Conservation (phyloP, 2,329 filamentous ascomycete species). For the Lizonia empirigonia region DNA sequence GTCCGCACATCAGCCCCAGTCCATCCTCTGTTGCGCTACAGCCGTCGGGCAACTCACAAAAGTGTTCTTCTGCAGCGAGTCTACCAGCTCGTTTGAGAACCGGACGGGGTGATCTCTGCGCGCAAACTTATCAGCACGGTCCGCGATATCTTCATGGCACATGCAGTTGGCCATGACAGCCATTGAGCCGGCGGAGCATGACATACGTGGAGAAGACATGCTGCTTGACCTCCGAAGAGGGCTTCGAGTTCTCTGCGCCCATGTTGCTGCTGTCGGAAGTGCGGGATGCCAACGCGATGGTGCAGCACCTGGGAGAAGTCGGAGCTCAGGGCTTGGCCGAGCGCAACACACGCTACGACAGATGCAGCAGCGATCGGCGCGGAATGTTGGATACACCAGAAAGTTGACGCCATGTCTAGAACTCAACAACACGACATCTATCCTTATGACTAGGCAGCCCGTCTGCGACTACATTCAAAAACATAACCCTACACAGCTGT, state of each 20-base stretch:
- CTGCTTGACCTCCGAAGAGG: conserved; percentile 58
- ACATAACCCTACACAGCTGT: neutral
- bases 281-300: conserved; percentile 32
- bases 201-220: conserved; percentile 68
- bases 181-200: conserved; percentile 26
- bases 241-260: conserved; percentile 68
- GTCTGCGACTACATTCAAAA: neutral
- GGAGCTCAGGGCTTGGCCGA: conserved; percentile 38
- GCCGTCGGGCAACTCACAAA: conserved; percentile 67
- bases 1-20: conserved; percentile 13
- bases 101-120: conserved; percentile 65
- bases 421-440: conserved; percentile 17
- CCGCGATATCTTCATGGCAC: conserved; percentile 1
- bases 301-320: conserved; percentile 40
- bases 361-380: conserved; percentile 23
- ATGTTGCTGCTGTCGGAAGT: conserved; percentile 50
- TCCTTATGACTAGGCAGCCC: conserved; percentile 8
- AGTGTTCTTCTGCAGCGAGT: conserved; percentile 80
- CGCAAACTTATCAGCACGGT: conserved; percentile 43
- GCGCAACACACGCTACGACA: conserved; percentile 27
- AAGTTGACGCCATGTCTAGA: conserved; percentile 23
- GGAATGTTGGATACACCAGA: conserved; percentile 23
- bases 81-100: conserved; percentile 81
- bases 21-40: neutral
- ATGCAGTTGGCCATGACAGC: conserved; percentile 5